Conservation (phyloP, 148 eudicot genomes). For the Spergularia bocconei region DNA sequence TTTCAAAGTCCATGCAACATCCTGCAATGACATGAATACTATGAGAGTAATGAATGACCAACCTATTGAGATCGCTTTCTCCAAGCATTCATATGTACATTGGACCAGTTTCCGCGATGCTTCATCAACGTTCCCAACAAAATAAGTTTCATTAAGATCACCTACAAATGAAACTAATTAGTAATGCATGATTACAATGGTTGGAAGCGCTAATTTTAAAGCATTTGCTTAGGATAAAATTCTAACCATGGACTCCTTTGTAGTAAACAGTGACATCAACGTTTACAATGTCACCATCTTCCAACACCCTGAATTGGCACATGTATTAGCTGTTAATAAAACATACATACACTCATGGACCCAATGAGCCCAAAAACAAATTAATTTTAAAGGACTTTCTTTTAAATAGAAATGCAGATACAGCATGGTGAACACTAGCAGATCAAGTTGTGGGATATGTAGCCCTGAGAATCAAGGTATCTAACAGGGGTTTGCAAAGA, state of each 20-base stretch:
- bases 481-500: not conserved
- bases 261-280: constrained; percentile 90
- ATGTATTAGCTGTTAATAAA: constrained; percentile 12
- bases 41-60: constrained; percentile 20
- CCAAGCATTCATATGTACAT: constrained; percentile 95
- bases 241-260: constrained; percentile 96
- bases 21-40: not conserved
- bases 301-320: constrained; percentile 67
- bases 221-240: not conserved
- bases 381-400: not conserved
- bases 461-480: not conserved
- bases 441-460: not conserved
- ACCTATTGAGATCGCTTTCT: constrained; percentile 93
- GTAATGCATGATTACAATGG: not conserved
- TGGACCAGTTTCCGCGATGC: constrained; percentile 71
- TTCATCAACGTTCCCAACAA: constrained; percentile 98
- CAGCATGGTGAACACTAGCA: not conserved
- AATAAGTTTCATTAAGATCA: constrained; percentile 95
- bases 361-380: constrained; percentile 4
- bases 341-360: not conserved
- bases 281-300: constrained; percentile 98
- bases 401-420: not conserved
- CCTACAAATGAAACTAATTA: constrained; percentile 46
- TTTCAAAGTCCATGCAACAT: constrained; percentile 4
- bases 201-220: not conserved